Percentiles rank a stretch among this genome's conserved stretches.
Conservation (phyloP, 129 eudicot genomes). For the Sambucus nigra region DNA sequence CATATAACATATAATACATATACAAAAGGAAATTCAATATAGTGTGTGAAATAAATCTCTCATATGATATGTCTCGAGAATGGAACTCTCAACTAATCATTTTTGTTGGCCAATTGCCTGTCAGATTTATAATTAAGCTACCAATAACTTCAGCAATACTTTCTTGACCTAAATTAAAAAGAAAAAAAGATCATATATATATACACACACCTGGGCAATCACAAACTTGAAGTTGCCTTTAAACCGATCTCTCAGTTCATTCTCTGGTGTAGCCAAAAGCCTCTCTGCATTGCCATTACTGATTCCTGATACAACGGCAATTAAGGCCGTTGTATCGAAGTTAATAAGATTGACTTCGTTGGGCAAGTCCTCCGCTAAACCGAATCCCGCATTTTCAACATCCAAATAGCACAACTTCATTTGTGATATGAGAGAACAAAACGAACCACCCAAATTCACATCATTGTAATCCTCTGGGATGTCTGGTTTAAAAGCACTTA, state of each 20-base stretch:
- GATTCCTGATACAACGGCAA: constrained; percentile 84
- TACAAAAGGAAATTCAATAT: too few relatives aligned
- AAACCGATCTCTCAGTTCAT: constrained; percentile 46
- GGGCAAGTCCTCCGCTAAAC: constrained; percentile 1
- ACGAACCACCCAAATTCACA: constrained; percentile 29
- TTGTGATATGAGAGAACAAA: constrained; percentile 39
- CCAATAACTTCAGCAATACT: too few relatives aligned
- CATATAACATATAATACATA: too few relatives aligned
- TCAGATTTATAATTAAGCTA: too few relatives aligned
- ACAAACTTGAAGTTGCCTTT: constrained; percentile 75
- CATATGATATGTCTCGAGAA: too few relatives aligned
- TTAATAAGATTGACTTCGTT: constrained; percentile 31
- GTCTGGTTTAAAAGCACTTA: constrained; percentile 13
- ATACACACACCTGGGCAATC: constrained; percentile 59
- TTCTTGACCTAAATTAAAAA: not conserved
- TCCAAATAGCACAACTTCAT: constrained; percentile 29
- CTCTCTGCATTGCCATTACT: constrained; percentile 64
- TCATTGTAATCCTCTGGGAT: constrained; percentile 5
- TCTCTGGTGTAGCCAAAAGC: constrained; percentile 60
- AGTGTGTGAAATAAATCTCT: too few relatives aligned
- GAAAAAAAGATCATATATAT: not conserved
- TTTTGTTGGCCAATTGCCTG: too few relatives aligned
- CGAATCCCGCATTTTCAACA: constrained; percentile 5
- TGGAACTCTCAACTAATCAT: too few relatives aligned
- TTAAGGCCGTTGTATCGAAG: constrained; percentile 88